These are phyloP conservation scores for Penicillium verhagenii DNA, from an alignment of 495 filamentous ascomycete genomes.

Conservation along the genomic window DNA sequence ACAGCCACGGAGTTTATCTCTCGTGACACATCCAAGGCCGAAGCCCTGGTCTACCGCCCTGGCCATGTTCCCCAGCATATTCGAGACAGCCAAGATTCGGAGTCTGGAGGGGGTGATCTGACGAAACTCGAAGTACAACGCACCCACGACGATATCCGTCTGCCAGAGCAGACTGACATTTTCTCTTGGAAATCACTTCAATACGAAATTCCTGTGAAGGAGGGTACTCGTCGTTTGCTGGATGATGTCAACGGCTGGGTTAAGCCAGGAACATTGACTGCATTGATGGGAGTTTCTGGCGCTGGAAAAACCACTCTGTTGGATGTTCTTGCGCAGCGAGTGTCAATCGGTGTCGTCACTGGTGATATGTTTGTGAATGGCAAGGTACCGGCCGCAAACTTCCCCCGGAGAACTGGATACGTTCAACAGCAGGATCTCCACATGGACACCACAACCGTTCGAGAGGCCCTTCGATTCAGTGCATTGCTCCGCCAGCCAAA, in stretches of 20 bases:
- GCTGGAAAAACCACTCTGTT: conserved; percentile 67
- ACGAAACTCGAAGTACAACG: conserved; percentile 18
- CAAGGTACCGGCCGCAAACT: conserved; percentile 58
- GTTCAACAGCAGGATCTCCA: conserved; percentile 93
- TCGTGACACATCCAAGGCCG: conserved; percentile 31
- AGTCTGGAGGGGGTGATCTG: conserved; percentile 12
- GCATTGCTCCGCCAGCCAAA: conserved; percentile 80
- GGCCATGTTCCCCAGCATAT: conserved; percentile 32
- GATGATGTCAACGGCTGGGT: conserved; percentile 63
- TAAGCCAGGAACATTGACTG: conserved; percentile 63
- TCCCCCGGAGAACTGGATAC: conserved; percentile 90
- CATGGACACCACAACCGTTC: conserved; percentile 79
- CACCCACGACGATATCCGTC: conserved; percentile 28
- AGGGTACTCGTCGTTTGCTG: conserved; percentile 54
- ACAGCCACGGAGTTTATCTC: conserved; percentile 36
- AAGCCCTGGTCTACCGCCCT: conserved; percentile 36
- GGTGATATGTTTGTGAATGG: conserved; percentile 55
- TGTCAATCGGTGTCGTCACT: conserved; percentile 47
- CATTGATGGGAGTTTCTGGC: conserved; percentile 58
- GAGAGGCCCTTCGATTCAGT: conserved; percentile 78
- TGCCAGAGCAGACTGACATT: conserved; percentile 55
- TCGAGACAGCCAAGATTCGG: conserved; percentile 19
- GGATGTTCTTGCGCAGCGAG: conserved; percentile 55
- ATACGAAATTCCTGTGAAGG: conserved; percentile 62
- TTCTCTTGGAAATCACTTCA: conserved; percentile 71